phyloP scores from a whole-genome alignment of 176 grass and related monocot genomes.

The Triticum dicoccoides region DNA sequence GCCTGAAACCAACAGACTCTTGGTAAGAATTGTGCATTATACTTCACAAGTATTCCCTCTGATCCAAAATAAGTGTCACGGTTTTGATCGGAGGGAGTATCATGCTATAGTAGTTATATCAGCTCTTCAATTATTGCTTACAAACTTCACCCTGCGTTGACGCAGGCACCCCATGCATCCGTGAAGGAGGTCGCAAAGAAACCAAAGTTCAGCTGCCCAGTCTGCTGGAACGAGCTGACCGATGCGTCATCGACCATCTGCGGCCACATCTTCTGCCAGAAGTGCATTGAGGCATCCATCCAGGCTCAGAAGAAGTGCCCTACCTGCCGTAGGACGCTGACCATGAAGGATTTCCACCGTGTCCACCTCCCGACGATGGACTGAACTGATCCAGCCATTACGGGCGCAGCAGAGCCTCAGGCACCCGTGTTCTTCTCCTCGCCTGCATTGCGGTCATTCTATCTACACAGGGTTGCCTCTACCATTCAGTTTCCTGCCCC shows the following conservation, averaged over 20 bases:
- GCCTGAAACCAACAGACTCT: neutral
- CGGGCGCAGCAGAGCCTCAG: neutral
- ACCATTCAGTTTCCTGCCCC: conserved; percentile 5
- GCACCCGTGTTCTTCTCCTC: neutral
- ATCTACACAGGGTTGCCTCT: neutral
- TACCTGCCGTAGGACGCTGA: conserved; percentile 61
- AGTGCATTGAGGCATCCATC: conserved; percentile 62
- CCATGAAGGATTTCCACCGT: conserved; percentile 44
- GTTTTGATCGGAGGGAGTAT: no score
- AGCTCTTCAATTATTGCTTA: neutral
- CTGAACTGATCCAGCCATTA: conserved; percentile 26
- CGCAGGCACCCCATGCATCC: conserved; percentile 16
- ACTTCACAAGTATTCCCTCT: neutral
- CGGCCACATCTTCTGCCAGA: conserved; percentile 85
- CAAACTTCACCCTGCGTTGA: conserved; percentile 6
- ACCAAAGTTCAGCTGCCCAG: conserved; percentile 66
- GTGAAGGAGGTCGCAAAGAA: conserved; percentile 37
- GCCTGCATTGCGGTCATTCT: neutral
- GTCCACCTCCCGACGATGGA: conserved; percentile 65
- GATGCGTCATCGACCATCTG: conserved; percentile 72
- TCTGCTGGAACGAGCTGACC: conserved; percentile 54
- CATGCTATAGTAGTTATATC: neutral
- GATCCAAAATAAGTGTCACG: no score
- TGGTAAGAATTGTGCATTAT: conserved; percentile 1
- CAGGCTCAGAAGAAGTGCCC: conserved; percentile 71